Evolutionary conservation across 495 filamentous ascomycete species (phyloP).

Genomic region (Hypoxylon cercidicola): DNA sequence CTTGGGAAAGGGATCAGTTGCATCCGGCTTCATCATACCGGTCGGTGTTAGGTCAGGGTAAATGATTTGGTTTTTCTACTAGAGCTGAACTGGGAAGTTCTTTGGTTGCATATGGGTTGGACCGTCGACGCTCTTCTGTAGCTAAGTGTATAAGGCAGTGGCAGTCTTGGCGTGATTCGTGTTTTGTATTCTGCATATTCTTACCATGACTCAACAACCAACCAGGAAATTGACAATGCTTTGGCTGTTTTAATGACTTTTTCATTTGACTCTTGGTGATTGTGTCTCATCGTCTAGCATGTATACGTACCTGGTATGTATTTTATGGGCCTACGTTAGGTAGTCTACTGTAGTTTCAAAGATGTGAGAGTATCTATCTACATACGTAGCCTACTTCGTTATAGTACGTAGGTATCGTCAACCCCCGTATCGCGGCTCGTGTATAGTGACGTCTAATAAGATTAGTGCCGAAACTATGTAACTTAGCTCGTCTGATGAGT

Average conservation of each 20-base stretch:
- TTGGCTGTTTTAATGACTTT: constrained; percentile 14
- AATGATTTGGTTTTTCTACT: constrained; percentile 13
- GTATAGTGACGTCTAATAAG: not conserved
- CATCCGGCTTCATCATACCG: constrained; percentile 8
- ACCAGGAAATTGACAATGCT: constrained; percentile 35
- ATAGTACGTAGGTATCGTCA: too few species aligned
- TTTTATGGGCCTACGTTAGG: too few species aligned
- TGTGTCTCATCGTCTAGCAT: too few species aligned
- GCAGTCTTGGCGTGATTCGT: constrained; percentile 29
- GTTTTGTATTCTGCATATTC: constrained; percentile 18
- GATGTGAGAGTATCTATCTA: too few species aligned
- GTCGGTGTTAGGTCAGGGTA: constrained; percentile 35
- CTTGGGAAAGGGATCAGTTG: constrained; percentile 28
- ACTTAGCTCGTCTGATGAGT: not conserved
- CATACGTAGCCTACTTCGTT: too few species aligned
- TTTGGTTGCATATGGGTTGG: constrained; percentile 34
- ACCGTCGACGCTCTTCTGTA: constrained; percentile 25
- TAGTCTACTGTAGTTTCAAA: too few species aligned
- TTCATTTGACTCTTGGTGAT: too few species aligned
- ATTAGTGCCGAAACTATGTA: constrained; percentile 18
- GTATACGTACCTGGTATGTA: too few species aligned
- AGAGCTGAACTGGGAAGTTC: constrained; percentile 15
- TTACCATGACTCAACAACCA: constrained; percentile 1
- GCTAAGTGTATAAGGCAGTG: constrained; percentile 32
- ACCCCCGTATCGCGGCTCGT: too few species aligned